Base-by-base conservation (phyloP, 441 rosid genomes). In the Pelargonium cotyledonis region DNA sequence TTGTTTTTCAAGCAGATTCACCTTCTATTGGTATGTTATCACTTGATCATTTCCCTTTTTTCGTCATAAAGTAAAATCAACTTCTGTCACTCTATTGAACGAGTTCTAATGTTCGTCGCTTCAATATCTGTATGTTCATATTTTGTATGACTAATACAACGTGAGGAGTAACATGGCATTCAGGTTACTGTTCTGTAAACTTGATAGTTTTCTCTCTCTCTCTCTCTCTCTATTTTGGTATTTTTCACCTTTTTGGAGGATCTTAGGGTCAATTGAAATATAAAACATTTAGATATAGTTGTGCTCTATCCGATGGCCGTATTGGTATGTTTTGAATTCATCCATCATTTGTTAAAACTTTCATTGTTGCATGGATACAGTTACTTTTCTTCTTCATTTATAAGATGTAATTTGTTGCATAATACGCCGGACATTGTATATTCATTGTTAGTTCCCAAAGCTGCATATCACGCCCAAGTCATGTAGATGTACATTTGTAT, bases 1-100 rank as follows among this genome's bases (percentile, higher is more conserved):
- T 89, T 15, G 82, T 91, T 79, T 81, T 74, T 73, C 98, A 86
- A 69, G 92, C 91, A 66, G 99, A 92, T 80, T 82, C 83, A 71
- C 65, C 79, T 55, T 82, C 96, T 75, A 71, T 89, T 49, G 98
- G 99, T 95, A 66, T 86, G 89, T 65, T 77, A 68, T 75, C 40
- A 58, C 29, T 74, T 40, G 65, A 55, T 31, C 44, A 7, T 67
- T 72, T 65, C 67, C 63, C 40, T 64, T 63, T 18, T 72, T 65
- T 65, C 61, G 40, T 61, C 51, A 21, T 12, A 19, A 66, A 44
- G 49, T 44, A 44, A 44, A 44, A 44, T 44, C 47, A 43, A 43
- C 10, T 43, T 43, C 47, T 43, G 47, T 43, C 11, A 43, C 47
- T 43, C 11, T 43, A 43, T 43, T 43, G 9, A 43, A 43, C 10